Evolutionary conservation across 176 grass and related monocot genomes (phyloP), one percentile per base, ranked within the genome.

Genomic region (Alloteropsis semialata): DNA sequence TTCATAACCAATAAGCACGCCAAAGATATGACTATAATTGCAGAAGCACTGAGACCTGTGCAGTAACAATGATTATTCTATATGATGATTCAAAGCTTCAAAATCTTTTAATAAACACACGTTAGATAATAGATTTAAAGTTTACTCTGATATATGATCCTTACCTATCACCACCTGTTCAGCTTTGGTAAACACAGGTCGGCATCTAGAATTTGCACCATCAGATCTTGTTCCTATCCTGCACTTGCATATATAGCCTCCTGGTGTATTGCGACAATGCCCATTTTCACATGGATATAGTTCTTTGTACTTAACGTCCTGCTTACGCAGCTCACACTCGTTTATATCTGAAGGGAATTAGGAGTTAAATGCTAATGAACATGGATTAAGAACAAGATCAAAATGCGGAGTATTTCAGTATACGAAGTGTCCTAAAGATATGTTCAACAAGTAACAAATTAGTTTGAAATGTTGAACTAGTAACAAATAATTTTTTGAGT

Each of bases 271-370:
- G 4, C 2, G 71, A 9, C 85, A 87, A 6, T 21, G 7, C n/a
- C 78, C 85, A 68, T 87, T 75, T 66, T 37, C 34, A 8, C 78
- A 81, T 46, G 85, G 85, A 68, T 87, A 87, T n/a, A 75, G 12
- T 10, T 75, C 39, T 38, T 75, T 4, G 6, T 81, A 81, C 49
- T 58, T 82, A 0, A 5, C 8, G 0, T 76, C 43, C 42, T 82
- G 61, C 62, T 76, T 39, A 69, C 62, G 58, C 16, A 81, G 8
- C 14, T 65, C 25, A 13, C 84, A 86, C 77, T 86, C 84, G 1
- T 86, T 45, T 81, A 67, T 81, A 0, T 87, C 85, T 87, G 58
- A 24, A 56, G 2, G 29, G 38, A 82, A 16, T 69, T 53, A 50
- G 34, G 45, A 34, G 27, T 54, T 25, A n/a, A 24, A 36, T 17